phyloP scores from a whole-genome alignment of 202 grass and related monocot genomes.

The Schoenoplectus triqueter region DNA sequence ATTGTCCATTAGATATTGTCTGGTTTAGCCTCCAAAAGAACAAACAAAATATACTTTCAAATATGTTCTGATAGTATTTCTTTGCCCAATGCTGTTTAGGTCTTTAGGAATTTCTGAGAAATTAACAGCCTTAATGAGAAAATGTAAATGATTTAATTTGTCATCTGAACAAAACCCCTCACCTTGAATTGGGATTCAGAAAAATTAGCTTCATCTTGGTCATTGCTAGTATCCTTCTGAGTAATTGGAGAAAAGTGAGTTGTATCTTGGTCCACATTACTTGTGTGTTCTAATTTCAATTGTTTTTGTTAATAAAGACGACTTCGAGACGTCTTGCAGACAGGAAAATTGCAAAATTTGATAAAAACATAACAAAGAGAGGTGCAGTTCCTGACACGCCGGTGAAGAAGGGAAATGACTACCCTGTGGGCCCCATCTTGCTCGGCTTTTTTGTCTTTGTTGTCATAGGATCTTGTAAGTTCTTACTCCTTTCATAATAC shows the following conservation, averaged over 20 bases:
- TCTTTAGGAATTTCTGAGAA: not conserved
- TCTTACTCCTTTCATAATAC: slow-evolving; percentile 26
- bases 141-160: not conserved
- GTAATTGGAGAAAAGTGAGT: not conserved
- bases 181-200: not conserved
- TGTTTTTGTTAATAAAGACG: slow-evolving; percentile 54
- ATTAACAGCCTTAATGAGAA: not conserved
- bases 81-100: not conserved
- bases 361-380: slow-evolving; percentile 86
- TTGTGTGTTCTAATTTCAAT: not conserved
- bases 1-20: not conserved
- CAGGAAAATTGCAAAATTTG: slow-evolving; percentile 71
- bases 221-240: not conserved
- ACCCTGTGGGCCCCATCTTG: slow-evolving; percentile 73
- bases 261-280: not conserved
- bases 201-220: not conserved
- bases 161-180: not conserved
- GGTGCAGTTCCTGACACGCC: slow-evolving; percentile 68
- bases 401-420: slow-evolving; percentile 73
- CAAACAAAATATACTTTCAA: slow-evolving; percentile 11
- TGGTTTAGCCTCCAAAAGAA: not conserved
- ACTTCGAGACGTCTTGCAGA: slow-evolving; percentile 72
- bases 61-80: not conserved
- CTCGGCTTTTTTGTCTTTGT: slow-evolving; percentile 78
- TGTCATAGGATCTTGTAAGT: slow-evolving; percentile 85